These are phyloP conservation scores for Daedaleopsis sinensis DNA, from an alignment of 768 basidiomycete species.

Conservation along the genomic window DNA sequence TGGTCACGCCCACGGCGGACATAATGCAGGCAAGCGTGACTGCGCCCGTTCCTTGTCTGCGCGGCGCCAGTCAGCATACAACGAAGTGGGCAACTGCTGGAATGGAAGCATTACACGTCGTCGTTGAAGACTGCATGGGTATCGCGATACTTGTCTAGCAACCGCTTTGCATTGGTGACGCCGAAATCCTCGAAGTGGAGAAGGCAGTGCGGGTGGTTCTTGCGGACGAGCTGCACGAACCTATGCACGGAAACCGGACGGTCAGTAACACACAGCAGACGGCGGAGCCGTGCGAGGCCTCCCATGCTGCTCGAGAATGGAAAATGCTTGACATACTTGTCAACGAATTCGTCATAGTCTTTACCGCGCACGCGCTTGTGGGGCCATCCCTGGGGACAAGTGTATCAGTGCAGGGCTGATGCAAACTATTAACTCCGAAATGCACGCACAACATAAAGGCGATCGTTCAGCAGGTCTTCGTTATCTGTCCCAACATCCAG, in stretches of 20 bases:
- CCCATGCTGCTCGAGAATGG: background rate
- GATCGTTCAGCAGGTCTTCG: conserved; percentile 59
- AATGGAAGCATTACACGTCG: conserved; percentile 58
- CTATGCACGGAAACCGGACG: conserved; percentile 33
- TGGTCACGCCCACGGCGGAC: conserved; percentile 72
- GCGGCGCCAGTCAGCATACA: background rate
- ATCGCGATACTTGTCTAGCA: conserved; percentile 64
- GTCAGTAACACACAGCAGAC: background rate
- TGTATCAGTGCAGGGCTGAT: background rate
- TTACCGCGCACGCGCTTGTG: conserved; percentile 70
- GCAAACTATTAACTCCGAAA: background rate
- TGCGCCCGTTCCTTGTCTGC: conserved; percentile 75
- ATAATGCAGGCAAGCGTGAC: conserved; percentile 72
- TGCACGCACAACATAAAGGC: conserved; percentile 62
- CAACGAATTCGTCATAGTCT: conserved; percentile 75
- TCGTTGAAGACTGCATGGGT: conserved; percentile 80
- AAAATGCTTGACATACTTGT: conserved; percentile 48
- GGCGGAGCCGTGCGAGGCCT: too few relatives aligned
- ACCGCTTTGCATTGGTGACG: conserved; percentile 69
- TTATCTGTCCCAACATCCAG: conserved; percentile 84
- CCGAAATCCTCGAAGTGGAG: conserved; percentile 90
- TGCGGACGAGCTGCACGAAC: conserved; percentile 77
- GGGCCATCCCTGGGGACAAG: conserved; percentile 62
- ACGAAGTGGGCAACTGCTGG: background rate
- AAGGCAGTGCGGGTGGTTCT: conserved; percentile 64